Conservation (phyloP, 345 rosid species). For the Viola odorata region DNA sequence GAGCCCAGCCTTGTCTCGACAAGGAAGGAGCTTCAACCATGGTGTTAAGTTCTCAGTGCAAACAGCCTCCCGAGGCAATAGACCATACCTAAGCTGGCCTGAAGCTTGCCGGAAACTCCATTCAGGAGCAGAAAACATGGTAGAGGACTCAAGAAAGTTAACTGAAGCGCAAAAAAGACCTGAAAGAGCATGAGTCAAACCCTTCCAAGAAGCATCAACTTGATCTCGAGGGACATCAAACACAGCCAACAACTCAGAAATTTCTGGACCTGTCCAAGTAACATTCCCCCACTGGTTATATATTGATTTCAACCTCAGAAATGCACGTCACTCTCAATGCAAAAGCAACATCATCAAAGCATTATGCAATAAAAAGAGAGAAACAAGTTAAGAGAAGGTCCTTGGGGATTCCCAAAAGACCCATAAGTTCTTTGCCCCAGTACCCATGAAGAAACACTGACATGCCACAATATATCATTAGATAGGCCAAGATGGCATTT, state of each 20-base stretch:
- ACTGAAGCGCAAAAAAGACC: slow-evolving; percentile 97
- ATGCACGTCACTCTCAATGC: no score
- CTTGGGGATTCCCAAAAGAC: no score
- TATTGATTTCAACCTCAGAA: background rate
- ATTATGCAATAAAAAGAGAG: no score
- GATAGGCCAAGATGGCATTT: no score
- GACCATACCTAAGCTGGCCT: slow-evolving; percentile 72
- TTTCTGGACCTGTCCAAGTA: slow-evolving; percentile 57
- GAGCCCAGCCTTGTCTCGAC: slow-evolving; percentile 89
- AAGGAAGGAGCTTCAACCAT: slow-evolving; percentile 95
- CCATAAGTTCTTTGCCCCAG: no score
- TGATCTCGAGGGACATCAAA: slow-evolving; percentile 71
- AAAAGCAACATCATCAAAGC: no score
- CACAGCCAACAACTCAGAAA: slow-evolving; percentile 89
- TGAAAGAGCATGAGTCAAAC: slow-evolving; percentile 79
- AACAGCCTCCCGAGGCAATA: slow-evolving; percentile 95
- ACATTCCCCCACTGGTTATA: slow-evolving; percentile 7
- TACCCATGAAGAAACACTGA: no score
- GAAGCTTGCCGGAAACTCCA: slow-evolving; percentile 63
- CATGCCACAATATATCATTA: no score
- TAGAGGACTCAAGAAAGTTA: slow-evolving; percentile 77
- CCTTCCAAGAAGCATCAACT: slow-evolving; percentile 83
- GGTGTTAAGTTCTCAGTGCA: slow-evolving; percentile 98
- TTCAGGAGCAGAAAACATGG: slow-evolving; percentile 69
- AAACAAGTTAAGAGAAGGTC: no score